phyloP scores from a whole-genome alignment of 176 grass and related monocot species.

The Panicum miliaceum region DNA sequence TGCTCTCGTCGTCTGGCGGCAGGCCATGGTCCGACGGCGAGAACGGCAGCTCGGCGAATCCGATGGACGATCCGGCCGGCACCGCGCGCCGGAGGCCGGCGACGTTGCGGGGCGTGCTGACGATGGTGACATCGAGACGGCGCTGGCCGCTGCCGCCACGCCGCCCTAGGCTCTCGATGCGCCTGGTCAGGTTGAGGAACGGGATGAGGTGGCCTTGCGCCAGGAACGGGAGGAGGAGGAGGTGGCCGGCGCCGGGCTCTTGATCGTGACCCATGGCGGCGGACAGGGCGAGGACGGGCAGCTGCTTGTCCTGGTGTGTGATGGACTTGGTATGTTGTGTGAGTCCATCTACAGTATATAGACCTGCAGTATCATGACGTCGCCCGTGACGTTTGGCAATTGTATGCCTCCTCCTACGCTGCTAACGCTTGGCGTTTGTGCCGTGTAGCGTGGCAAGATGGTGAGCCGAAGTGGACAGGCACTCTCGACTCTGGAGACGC shows the following conservation, averaged over 20 bases:
- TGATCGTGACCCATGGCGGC: not conserved
- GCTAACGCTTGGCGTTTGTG: not conserved
- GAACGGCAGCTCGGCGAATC: conserved; percentile 48
- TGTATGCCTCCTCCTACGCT: not conserved
- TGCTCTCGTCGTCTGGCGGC: conserved; percentile 29
- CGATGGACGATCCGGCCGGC: conserved; percentile 39
- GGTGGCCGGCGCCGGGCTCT: conserved; percentile 1
- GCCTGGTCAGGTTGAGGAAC: conserved; percentile 56
- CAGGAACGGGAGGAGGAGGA: conserved; percentile 58
- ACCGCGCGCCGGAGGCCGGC: conserved; percentile 20
- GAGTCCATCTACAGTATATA: not conserved
- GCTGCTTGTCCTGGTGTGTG: not conserved
- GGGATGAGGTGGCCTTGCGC: conserved; percentile 62
- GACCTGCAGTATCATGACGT: not conserved
- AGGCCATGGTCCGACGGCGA: conserved; percentile 32
- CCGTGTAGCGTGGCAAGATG: not conserved
- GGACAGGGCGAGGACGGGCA: not conserved
- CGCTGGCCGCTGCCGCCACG: not conserved
- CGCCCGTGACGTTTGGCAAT: not conserved
- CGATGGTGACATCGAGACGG: conserved; percentile 39
- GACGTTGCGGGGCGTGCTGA: conserved; percentile 40
- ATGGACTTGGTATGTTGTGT: not conserved
- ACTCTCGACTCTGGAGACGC: not conserved
- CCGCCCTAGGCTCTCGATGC: conserved; percentile 10
- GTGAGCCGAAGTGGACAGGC: not conserved